A percentile compares a stretch with the other conserved stretches of the same genome.
Evolutionary conservation across 768 basidiomycete genomes (phyloP).

Genomic region (Hygrophoropsis aurantiaca): DNA sequence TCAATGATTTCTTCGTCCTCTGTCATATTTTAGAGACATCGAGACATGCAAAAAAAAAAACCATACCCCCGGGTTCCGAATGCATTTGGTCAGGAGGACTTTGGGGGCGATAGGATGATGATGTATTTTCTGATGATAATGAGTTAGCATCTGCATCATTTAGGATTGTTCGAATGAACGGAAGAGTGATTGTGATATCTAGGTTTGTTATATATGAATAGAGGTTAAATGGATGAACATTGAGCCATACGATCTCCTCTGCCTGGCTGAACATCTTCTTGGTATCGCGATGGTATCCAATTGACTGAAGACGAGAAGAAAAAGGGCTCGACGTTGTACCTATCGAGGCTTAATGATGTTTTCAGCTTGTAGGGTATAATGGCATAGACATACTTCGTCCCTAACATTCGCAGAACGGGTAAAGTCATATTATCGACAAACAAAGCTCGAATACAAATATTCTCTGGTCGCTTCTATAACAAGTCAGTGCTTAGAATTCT

Average conservation of each 20-base stretch:
- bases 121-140: conserved; percentile 5
- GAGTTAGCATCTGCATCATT: conserved; percentile 25
- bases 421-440: conserved; percentile 53
- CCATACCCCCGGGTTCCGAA: conserved; percentile 10
- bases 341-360: conserved; percentile 1
- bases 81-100: background rate
- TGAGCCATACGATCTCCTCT: conserved; percentile 53
- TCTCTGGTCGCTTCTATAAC: conserved; percentile 31
- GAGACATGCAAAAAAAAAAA: background rate
- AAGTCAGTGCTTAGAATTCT: background rate
- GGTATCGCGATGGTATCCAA: conserved; percentile 68
- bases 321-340: conserved; percentile 61
- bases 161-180: conserved; percentile 46
- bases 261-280: conserved; percentile 42
- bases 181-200: conserved; percentile 59
- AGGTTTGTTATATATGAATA: background rate
- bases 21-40: conserved; percentile 1
- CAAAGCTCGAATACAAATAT: conserved; percentile 45
- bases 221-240: conserved; percentile 39
- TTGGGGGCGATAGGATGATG: background rate
- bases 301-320: conserved; percentile 64
- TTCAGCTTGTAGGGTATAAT: background rate
- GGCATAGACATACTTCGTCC: conserved; percentile 54
- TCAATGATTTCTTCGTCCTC: conserved; percentile 40
- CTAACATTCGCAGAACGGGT: conserved; percentile 55